A percentile compares a stretch with the other conserved stretches of the same genome.
Conservation (phyloP, 176 grass and related monocot genomes). For the Raddia distichophylla region DNA sequence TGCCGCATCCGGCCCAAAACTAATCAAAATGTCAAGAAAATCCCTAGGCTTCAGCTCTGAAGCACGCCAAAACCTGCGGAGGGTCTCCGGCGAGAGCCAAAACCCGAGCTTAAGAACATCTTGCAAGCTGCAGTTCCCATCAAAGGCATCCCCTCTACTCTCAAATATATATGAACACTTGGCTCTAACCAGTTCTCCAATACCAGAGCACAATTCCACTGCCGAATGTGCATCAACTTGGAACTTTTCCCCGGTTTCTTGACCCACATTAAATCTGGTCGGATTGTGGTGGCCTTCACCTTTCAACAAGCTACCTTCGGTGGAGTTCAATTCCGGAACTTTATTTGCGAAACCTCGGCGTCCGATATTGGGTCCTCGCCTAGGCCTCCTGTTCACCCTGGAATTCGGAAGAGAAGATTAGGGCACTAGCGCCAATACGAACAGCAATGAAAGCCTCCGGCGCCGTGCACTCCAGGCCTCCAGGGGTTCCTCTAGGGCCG, state of each 20-base stretch:
- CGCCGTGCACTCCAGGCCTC: neutral
- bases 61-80: constrained; percentile 70
- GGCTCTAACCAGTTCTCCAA: constrained; percentile 54
- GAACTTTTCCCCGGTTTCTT: neutral
- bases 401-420: neutral
- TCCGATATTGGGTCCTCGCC: constrained; percentile 1
- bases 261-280: neutral
- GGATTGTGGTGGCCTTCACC: neutral
- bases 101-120: constrained; percentile 65
- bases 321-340: constrained; percentile 1
- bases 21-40: constrained; percentile 69
- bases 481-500: neutral
- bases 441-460: neutral
- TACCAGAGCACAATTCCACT: constrained; percentile 38
- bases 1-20: constrained; percentile 47
- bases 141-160: constrained; percentile 50
- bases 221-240: neutral
- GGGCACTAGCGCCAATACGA: neutral
- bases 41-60: constrained; percentile 53
- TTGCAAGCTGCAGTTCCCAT: constrained; percentile 49
- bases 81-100: constrained; percentile 64
- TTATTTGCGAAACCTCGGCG: neutral
- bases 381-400: neutral
- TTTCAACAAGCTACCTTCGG: neutral
- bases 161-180: constrained; percentile 62